Evolutionary conservation across 768 basidiomycete species (phyloP).

Genomic region (Pisolithus microcarpus): DNA sequence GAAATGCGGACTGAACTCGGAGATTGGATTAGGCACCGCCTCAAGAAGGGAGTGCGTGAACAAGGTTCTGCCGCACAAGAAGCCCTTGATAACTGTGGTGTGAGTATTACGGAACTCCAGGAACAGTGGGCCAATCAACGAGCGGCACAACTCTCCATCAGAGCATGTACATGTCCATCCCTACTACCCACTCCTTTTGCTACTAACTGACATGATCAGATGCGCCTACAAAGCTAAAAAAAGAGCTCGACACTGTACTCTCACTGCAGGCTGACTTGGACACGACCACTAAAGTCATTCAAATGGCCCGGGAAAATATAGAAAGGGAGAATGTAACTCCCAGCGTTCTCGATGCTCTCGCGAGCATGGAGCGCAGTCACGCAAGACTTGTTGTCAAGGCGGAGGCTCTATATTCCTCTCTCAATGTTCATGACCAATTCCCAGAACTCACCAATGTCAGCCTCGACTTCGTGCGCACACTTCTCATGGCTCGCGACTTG

Average conservation of each 20-base stretch:
- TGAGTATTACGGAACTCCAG: background rate
- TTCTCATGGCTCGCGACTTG: constrained; percentile 31
- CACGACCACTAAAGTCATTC: constrained; percentile 16
- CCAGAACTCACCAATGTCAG: constrained; percentile 27
- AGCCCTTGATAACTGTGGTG: background rate
- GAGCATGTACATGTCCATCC: constrained; percentile 4
- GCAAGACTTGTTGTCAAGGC: constrained; percentile 16
- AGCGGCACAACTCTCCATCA: constrained; percentile 2
- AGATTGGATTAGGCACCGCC: constrained; percentile 23
- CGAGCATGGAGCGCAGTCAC: constrained; percentile 15
- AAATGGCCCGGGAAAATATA: constrained; percentile 6
- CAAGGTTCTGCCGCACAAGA: constrained; percentile 4
- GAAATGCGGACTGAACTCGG: constrained; percentile 27
- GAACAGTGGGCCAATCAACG: constrained; percentile 1
- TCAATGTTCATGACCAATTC: constrained; percentile 28
- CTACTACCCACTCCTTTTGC: background rate
- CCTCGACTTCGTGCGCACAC: constrained; percentile 23
- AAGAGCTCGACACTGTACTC: constrained; percentile 28
- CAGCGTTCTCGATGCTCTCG: constrained; percentile 10
- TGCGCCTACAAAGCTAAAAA: constrained; percentile 17
- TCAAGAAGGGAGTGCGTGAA: constrained; percentile 10
- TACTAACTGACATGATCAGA: constrained; percentile 22
- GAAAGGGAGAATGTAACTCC: background rate
- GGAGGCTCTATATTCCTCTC: constrained; percentile 27
- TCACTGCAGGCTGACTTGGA: constrained; percentile 25